A percentile compares a stretch with the other conserved stretches of the same genome.
These are phyloP conservation scores for Peltaster fructicola DNA, from an alignment of 2,329 filamentous ascomycete species.

Conservation along the genomic window DNA sequence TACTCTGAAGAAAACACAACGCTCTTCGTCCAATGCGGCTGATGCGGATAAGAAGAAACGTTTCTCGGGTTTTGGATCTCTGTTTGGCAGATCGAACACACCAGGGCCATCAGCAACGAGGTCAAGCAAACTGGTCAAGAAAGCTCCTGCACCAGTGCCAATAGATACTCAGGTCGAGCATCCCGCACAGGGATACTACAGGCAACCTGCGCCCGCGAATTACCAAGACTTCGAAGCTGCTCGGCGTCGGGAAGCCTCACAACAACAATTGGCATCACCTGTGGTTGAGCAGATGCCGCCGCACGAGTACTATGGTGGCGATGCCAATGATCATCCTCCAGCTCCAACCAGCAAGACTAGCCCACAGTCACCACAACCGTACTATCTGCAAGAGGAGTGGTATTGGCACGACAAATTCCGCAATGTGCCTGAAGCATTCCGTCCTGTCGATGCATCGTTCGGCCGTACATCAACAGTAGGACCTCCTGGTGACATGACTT, in stretches of 20 bases:
- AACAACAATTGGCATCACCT: too few relatives aligned
- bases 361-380: too few relatives aligned
- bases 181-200: too few relatives aligned
- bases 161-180: constrained; percentile 1
- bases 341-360: too few relatives aligned
- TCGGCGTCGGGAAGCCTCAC: constrained; percentile 6
- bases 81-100: constrained; percentile 25
- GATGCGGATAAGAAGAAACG: constrained; percentile 23
- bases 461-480: too few relatives aligned
- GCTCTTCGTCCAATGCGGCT: constrained; percentile 9
- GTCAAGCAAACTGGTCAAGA: constrained; percentile 19
- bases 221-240: constrained; percentile 1
- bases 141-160: constrained; percentile 5
- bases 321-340: constrained; percentile 1
- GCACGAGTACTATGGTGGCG: constrained; percentile 1
- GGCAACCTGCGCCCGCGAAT: neutral
- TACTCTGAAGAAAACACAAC: constrained; percentile 16
- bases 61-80: constrained; percentile 26
- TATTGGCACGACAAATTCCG: too few relatives aligned
- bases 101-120: constrained; percentile 14
- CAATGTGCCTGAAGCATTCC: constrained; percentile 11
- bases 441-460: constrained; percentile 9
- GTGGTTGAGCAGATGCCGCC: constrained; percentile 1
- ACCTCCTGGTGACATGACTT: too few relatives aligned
- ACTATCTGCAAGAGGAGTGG: too few relatives aligned